Conservation (phyloP, 192 early-diverging fungal genomes). For the Coemansia guatemalensis region DNA sequence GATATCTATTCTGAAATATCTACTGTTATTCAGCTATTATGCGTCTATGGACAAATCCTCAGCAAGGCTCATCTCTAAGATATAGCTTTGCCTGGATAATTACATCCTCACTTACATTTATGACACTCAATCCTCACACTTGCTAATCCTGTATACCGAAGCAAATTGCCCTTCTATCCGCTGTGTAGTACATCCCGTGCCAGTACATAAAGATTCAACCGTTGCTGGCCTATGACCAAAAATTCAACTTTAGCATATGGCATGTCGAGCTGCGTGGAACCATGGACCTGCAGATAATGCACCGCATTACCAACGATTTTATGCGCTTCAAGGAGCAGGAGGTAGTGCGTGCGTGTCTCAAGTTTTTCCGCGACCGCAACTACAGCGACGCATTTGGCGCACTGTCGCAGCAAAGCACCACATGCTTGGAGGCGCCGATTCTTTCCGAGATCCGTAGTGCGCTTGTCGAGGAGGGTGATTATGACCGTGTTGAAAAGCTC, state of each 20-base stretch:
- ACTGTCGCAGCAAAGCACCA: slow-evolving; percentile 61
- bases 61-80: neutral
- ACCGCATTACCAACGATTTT: slow-evolving; percentile 31
- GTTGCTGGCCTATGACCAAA: slow-evolving; percentile 83
- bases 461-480: slow-evolving; percentile 71
- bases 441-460: slow-evolving; percentile 73
- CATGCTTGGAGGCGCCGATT: slow-evolving; percentile 77
- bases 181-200: slow-evolving; percentile 72
- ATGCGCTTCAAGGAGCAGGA: slow-evolving; percentile 73
- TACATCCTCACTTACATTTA: too few species aligned
- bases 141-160: too few species aligned
- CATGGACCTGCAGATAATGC: slow-evolving; percentile 65
- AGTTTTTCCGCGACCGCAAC: slow-evolving; percentile 83
- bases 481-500: slow-evolving; percentile 69
- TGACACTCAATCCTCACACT: too few species aligned
- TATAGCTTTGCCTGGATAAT: too few species aligned
- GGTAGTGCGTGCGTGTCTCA: slow-evolving; percentile 81
- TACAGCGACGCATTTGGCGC: slow-evolving; percentile 69
- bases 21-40: neutral
- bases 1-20: too few species aligned
- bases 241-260: slow-evolving; percentile 97
- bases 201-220: slow-evolving; percentile 95
- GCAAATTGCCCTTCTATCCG: neutral
- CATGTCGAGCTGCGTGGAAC: slow-evolving; percentile 85
- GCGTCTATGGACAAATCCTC: neutral